Base-by-base conservation (phyloP, 495 filamentous ascomycete genomes). In the Annulohypoxylon maeteangense region DNA sequence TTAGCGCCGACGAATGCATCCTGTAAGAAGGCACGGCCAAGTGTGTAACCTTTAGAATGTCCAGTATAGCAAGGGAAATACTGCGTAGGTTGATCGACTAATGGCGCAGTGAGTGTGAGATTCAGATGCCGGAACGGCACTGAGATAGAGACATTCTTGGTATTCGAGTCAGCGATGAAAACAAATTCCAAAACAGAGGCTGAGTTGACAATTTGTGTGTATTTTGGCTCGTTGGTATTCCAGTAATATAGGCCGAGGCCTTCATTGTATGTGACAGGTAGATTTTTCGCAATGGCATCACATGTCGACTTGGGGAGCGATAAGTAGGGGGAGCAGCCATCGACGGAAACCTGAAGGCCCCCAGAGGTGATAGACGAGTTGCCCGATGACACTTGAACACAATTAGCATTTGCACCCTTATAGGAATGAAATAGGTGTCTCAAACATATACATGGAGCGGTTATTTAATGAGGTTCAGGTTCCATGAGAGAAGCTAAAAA, bases 21-120 rank as follows among this genome's bases (percentile, higher is more conserved):
- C 69, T 90, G 87, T 11, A 89, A 68, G 58, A 90, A 89, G 1
- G 86, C 80, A 23, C 87, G 80, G 1, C 86, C 87, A 32, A 89
- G 81, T 7, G 68, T 70, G 42, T 78, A 85, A 4, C 23, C 38
- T 20, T 65, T 65, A 20, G 68, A 48, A 0, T 48, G 34, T 23
- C 76, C 76, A 0, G 80, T 79, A 34, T 79, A 76, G 56, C 86
- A 87, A 16, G 87, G 87, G 67, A 90, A 86, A 68, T 88, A 90
- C 7, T 72, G 77, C 7, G 79, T 80, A 22, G 80, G 71, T 11
- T 40, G 69, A 1, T 74, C 73, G 23, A 86, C 80, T 11, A 88
- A 75, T 0, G 87, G 87, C 3, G 75, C 22, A 18, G 81, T 76
- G 4, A 89, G 75, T 1, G 85, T 86, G 11, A 89, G 82, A 54